Percentiles rank a stretch among this genome's conserved stretches.
Evolutionary conservation across 148 eudicot species (phyloP).

Genomic region (Rhododendron griersonianum): DNA sequence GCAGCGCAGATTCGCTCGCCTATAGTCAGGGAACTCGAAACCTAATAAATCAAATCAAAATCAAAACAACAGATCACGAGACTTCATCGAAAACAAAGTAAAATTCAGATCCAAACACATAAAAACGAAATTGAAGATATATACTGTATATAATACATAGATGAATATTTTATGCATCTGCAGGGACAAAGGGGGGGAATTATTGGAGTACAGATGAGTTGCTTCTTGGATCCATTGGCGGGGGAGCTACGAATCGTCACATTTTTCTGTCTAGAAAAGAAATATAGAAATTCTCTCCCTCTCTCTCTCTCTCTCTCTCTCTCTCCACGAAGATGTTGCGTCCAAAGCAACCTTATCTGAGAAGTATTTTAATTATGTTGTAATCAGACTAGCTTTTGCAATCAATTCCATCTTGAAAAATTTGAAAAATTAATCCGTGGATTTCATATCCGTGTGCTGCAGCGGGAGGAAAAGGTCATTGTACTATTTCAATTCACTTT

Average conservation of each 20-base stretch:
- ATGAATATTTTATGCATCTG: neutral
- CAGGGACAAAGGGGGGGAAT: neutral
- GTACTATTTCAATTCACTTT: no score
- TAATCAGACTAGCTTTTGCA: no score
- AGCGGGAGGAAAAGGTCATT: no score
- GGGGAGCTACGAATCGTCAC: neutral
- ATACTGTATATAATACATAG: no score
- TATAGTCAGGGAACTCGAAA: conserved; percentile 32
- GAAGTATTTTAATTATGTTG: no score
- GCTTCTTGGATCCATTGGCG: neutral
- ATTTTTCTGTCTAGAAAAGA: neutral
- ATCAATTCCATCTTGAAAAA: no score
- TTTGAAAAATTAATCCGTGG: no score
- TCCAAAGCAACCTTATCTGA: neutral
- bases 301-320: neutral
- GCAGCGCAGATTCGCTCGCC: conserved; percentile 48
- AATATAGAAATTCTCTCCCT: neutral
- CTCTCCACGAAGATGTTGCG: neutral
- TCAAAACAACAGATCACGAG: neutral
- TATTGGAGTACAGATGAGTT: neutral
- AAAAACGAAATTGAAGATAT: neutral
- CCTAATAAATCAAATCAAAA: conserved; percentile 19
- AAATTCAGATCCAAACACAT: neutral
- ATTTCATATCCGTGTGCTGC: no score
- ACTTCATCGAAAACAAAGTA: neutral